Evolutionary conservation across 2,329 filamentous ascomycete species (phyloP).

Genomic region (Calonectria pteridis): DNA sequence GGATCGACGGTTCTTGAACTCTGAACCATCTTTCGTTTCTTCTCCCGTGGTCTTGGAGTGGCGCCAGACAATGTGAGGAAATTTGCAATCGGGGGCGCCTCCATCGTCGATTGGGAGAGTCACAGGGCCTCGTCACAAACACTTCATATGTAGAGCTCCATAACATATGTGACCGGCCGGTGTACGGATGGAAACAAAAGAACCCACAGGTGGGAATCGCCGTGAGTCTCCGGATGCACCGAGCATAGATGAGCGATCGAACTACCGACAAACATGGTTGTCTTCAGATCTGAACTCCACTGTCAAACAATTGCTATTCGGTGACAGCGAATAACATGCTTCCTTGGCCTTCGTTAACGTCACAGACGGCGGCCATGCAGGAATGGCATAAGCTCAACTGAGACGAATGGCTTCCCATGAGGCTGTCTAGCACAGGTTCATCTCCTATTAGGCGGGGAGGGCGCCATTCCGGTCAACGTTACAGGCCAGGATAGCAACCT

Average conservation of each 20-base stretch:
- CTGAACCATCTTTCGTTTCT: constrained; percentile 24
- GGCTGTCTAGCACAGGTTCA: neutral
- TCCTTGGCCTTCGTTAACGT: neutral
- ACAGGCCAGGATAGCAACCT: neutral
- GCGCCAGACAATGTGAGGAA: constrained; percentile 19
- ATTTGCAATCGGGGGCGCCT: constrained; percentile 25
- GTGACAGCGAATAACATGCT: neutral
- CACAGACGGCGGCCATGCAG: neutral
- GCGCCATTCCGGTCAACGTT: neutral
- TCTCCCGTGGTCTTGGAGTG: constrained; percentile 16
- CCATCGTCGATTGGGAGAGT: neutral
- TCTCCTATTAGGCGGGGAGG: neutral
- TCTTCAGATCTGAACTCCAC: neutral
- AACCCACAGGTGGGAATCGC: neutral
- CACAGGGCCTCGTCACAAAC: neutral
- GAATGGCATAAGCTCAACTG: neutral
- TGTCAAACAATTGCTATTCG: neutral
- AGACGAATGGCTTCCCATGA: neutral
- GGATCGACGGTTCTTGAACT: constrained; percentile 33
- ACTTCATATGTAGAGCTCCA: neutral
- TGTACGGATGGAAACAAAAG: neutral
- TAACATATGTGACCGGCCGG: constrained; percentile 8
- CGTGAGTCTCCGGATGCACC: neutral
- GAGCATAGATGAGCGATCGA: constrained; percentile 5
- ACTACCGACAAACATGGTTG: neutral